Base-by-base conservation (phyloP, 139 green algal genomes). In the Chlamydomonas incerta region DNA sequence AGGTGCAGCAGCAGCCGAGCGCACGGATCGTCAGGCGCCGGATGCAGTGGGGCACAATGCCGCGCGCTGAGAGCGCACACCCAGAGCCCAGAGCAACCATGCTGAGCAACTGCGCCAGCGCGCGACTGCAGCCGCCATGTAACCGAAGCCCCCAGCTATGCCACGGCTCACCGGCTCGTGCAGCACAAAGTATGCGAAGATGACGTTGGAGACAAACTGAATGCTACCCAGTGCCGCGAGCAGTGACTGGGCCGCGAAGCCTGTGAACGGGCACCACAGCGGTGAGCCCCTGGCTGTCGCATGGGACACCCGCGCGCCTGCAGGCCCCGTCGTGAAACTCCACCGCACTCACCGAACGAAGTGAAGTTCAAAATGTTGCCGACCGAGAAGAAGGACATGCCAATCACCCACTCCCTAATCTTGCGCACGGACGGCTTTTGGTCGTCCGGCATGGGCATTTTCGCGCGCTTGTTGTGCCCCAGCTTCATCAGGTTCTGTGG, bases 401-500 rank as follows among this genome's bases (percentile, higher is more conserved):
- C 95, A 0, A 95, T 69, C 57, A 93, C 90, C 95, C 95, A 98
- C 55, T 95, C 80, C 31, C 73, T 80, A 21, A 91, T 65, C 60
- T 75, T 79, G 28, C 83, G 84, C 29, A 91, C 71, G 26, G 77
- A 66, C 9, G 85, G 86, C 71, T 87, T 90, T 67, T 91, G 23
- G 0, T 58, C 81, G 24, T 91, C 76, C 0, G 86, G 83, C 67
- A 83, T 18, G 2, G 88, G 71, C 52, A 92, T 33, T 34, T 71
- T 86, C 13, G 88, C 87, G 0, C 90, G 74, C 69, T 92, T 93
- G 87, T 97, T 96, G 90, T 98, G 96, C 0, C 95, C 95, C 0
- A 98, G 90, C 82, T 98, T 98, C 92, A 98, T 97, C 2, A 98
- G 79, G 72, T 98, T 98, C 88, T 96, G 92, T 58, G 55, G 41